Base-by-base conservation (phyloP, 306 rosid genomes). In the Acacia melanoxylon region DNA sequence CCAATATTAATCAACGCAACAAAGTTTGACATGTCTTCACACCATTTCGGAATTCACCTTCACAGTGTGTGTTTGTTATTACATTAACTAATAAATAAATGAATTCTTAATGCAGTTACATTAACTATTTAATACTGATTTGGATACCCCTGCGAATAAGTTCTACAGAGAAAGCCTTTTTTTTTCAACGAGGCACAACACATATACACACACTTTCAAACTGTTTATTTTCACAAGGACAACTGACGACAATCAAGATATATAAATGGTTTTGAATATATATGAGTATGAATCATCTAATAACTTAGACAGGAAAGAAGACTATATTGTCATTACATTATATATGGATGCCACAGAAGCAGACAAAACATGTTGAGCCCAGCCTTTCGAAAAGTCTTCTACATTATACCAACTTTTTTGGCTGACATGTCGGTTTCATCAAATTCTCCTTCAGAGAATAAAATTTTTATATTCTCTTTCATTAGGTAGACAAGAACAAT, bases 401-500 rank as follows among this genome's bases (percentile, higher is more conserved):
- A 42, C 80, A 82, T 56, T 82, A 48, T 74, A 81, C 63, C 78
- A 75, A 48, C 69, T 31, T 86, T 72, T 71, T 82, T 78, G 74
- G 85, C 87, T 83, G 82, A 74, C 85, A 83, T 40, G 85, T 88
- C 85, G 65, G 80, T 81, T 77, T 80, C 88, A 75, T 67, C 52
- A 73, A 72, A 73, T 83, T 77, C 75, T 80, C 85, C 44, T 24
- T 76, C 75, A 63, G 73, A 84, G 15, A 41, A 87, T 59, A 62
- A 20, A 85, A 63, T 75, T 48, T 68, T 45, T 63, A 48, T 71
- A 41, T 76, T 79, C 76, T 24, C 78, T 79, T 77, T 80, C 87
- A 77, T 85, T 88, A 80, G 90, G 87, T 85, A 63, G 69, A 74
- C 58, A 77, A 11, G 74, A 87, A 68, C 86, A 41, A 87, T 87